Conservation (phyloP, 2,329 filamentous ascomycete genomes). For the Parastagonospora nodorum region DNA sequence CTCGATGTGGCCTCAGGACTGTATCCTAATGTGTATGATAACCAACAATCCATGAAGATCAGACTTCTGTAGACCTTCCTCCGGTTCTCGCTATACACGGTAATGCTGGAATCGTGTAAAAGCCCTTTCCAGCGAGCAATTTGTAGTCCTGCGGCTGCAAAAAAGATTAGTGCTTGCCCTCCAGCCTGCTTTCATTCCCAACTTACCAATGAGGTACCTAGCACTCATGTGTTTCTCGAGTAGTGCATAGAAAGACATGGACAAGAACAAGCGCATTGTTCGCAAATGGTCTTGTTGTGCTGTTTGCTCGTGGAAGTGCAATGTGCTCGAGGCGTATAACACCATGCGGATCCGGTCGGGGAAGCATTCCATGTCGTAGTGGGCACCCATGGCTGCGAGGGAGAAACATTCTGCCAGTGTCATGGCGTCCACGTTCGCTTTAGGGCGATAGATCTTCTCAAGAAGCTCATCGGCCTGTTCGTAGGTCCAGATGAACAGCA, state of each 20-base stretch:
- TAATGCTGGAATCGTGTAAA: neutral
- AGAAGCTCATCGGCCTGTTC: conserved; percentile 39
- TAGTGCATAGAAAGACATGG: conserved; percentile 43
- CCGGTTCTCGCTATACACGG: conserved; percentile 22
- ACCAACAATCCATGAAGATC: conserved; percentile 48
- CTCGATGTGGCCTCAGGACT: conserved; percentile 33
- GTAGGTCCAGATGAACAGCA: conserved; percentile 43
- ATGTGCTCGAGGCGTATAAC: conserved; percentile 41
- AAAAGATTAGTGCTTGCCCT: neutral
- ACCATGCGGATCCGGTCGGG: conserved; percentile 36
- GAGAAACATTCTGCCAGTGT: conserved; percentile 44
- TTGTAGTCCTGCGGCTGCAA: conserved; percentile 42
- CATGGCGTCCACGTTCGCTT: conserved; percentile 33
- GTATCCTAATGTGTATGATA: conserved; percentile 46
- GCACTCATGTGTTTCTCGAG: conserved; percentile 48
- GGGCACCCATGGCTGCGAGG: conserved; percentile 43
- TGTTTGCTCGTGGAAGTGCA: conserved; percentile 40
- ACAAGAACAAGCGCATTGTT: conserved; percentile 43
- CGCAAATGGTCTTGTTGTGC: conserved; percentile 37
- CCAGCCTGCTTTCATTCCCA: neutral
- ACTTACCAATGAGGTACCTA: conserved; percentile 43
- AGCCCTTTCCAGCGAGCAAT: conserved; percentile 43
- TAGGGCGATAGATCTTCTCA: conserved; percentile 40
- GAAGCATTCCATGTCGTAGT: conserved; percentile 45
- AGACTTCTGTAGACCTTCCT: conserved; percentile 40